Conservation (phyloP, 352 stramenopile genomes). For the Phytophthora vignae region DNA sequence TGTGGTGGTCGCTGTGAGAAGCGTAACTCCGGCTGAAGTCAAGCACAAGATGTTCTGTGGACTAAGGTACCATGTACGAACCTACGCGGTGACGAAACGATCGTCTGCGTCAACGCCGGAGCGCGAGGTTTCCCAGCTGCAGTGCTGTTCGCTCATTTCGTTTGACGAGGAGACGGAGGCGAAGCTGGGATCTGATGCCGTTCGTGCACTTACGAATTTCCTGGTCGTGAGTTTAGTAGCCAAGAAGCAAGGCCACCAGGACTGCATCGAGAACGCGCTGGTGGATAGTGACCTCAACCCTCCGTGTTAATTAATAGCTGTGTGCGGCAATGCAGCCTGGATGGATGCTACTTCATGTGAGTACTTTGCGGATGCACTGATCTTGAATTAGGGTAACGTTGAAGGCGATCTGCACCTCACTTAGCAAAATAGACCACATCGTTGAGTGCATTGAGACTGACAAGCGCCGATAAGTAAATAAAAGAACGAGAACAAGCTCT, state of each 20-base stretch:
- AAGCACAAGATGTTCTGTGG: conserved; percentile 21
- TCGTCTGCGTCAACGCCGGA: conserved; percentile 25
- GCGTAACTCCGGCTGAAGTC: conserved; percentile 27
- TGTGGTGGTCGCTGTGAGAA: conserved; percentile 38
- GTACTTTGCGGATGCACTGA: too few relatives aligned
- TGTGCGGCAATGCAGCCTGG: too few relatives aligned
- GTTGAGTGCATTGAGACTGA: neutral
- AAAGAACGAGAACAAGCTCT: too few relatives aligned
- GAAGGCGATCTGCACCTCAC: too few relatives aligned
- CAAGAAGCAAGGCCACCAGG: conserved; percentile 33
- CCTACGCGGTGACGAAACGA: conserved; percentile 28
- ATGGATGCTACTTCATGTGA: too few relatives aligned
- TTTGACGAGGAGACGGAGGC: conserved; percentile 26
- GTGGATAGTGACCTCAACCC: too few relatives aligned
- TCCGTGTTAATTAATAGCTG: too few relatives aligned
- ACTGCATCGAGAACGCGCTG: conserved; percentile 32
- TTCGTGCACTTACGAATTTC: conserved; percentile 31
- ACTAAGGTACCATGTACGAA: conserved; percentile 27
- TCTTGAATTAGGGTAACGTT: too few relatives aligned
- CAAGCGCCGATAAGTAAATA: neutral
- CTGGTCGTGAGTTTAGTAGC: conserved; percentile 21
- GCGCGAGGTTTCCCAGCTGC: conserved; percentile 29
- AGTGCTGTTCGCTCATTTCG: conserved; percentile 32
- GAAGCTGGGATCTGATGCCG: conserved; percentile 8
- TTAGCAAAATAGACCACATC: neutral